Evolutionary conservation across 208 protist species (phyloP), one percentile per base, ranked within the genome.

Genomic region (Blastocrithidia nonstop): DNA sequence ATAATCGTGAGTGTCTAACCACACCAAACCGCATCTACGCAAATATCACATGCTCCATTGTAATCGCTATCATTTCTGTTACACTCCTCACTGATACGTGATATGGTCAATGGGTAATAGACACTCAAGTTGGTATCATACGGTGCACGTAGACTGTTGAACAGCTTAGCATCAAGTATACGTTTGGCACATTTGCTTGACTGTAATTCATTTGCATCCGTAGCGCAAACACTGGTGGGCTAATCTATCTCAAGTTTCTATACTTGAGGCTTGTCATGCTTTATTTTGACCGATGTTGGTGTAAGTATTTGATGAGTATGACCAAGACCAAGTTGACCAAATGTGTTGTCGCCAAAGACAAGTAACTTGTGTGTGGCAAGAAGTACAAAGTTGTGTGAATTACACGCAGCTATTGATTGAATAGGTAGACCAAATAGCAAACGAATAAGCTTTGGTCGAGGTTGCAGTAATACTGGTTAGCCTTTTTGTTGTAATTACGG

Each of bases 271-370:
- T 11, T n/a, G n/a, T 35, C 11, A 15, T n/a, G 29, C 11, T n/a
- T 35, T 35, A n/a, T n/a, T n/a, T 35, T 33, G 2, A 73, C 68
- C 1, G 60, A 43, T n/a, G 56, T 68, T 8, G 73, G 73, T 13
- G 39, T 51, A 13, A 42, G 31, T 6, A 68, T 61, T 1, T 59
- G 61, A 22, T 57, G 46, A 11, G 70, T 81, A 46, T 72, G 60
- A 22, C 81, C 81, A 17, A 84, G 39, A 13, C 81, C 81, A 42
- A 90, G 58, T 50, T 90, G 81, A 3, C 81, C 81, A 35, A 65
- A 72, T 16, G 53, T 62, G 56, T 90, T 90, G 44, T 83, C 72
- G 19, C 81, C 82, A 52, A 85, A 91, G 3, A 72, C 76, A 16
- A 86, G 63, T 20, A 91, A 58, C 26, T 70, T 68, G 6, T 77